These are phyloP conservation scores for Sporothrix protearum DNA, from an alignment of 2,329 filamentous ascomycete species.

Conservation along the genomic window DNA sequence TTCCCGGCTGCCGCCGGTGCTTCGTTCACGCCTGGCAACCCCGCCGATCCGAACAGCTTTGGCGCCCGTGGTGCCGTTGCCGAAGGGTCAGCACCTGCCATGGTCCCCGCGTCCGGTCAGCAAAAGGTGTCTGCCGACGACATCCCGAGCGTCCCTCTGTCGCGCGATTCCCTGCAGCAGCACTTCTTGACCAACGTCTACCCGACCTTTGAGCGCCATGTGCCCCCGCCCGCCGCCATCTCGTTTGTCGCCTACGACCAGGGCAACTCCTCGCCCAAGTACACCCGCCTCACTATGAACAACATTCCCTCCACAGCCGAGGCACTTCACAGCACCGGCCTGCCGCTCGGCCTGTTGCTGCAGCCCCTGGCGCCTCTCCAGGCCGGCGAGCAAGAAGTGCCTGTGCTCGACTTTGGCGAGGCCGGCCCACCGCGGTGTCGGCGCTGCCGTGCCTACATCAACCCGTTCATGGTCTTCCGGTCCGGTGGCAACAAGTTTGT, in stretches of 20 bases:
- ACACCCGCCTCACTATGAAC: slow-evolving; percentile 85
- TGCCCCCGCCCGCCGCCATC: slow-evolving; percentile 81
- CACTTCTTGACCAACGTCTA: slow-evolving; percentile 87
- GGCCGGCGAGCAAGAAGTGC: slow-evolving; percentile 79
- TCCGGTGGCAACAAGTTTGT: slow-evolving; percentile 94
- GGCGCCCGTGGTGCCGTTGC: slow-evolving; percentile 36
- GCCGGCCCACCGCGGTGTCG: slow-evolving; percentile 84
- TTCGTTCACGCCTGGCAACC: slow-evolving; percentile 47
- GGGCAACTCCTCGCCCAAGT: slow-evolving; percentile 94
- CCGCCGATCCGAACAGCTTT: slow-evolving; percentile 45
- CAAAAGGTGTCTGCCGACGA: slow-evolving; percentile 84
- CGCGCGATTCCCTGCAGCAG: slow-evolving; percentile 76
- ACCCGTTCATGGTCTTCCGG: slow-evolving; percentile 97
- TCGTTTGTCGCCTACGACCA: slow-evolving; percentile 95
- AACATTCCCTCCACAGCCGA: slow-evolving; percentile 84
- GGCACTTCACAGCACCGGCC: slow-evolving; percentile 70
- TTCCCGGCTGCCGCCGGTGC: slow-evolving; percentile 59
- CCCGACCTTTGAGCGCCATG: slow-evolving; percentile 89
- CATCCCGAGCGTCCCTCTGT: slow-evolving; percentile 83
- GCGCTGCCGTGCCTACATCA: slow-evolving; percentile 93
- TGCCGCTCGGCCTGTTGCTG: slow-evolving; percentile 82
- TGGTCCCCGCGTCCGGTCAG: slow-evolving; percentile 60
- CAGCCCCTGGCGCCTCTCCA: slow-evolving; percentile 84
- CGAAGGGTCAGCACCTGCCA: slow-evolving; percentile 43
- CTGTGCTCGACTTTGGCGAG: slow-evolving; percentile 93